Evolutionary conservation across 2,329 filamentous ascomycete genomes (phyloP), one percentile per base, ranked within the genome.

Genomic region (Arthroderma sp.): DNA sequence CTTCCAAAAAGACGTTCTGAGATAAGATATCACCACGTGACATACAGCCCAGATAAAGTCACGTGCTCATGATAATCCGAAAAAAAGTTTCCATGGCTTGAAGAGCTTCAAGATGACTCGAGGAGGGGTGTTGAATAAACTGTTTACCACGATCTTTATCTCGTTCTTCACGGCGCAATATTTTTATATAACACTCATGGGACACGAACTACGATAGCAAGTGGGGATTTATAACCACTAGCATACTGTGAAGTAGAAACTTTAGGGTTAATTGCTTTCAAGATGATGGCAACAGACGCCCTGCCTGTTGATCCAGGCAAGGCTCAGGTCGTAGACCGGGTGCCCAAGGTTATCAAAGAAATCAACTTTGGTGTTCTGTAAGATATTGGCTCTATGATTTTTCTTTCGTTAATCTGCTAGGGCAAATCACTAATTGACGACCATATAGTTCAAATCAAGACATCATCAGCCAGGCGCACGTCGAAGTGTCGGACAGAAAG

Each of bases 401-500:
- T n/a, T n/a, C n/a, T n/a, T n/a, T n/a, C n/a, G n/a, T n/a, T n/a
- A n/a, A n/a, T n/a, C n/a, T 49, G 21, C 25, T 33, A 19, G 44
- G 4, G 37, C 33, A 60, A 31, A 43, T 21, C 31, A 23, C 58
- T 55, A 33, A 58, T 38, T 11, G 54, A 52, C 21, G 17, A 15
- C 17, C 55, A 7, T 90, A 44, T 87, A 51, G 44, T 67, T 95
- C 91, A 25, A 90, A 88, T 66, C 87, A 95, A 69, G 89, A 97
- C 68, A 95, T 97, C 64, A 87, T 95, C 64, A 94, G 91, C 68
- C 93, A 98, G 73, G 90, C 87, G 61, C 90, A 96, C 58, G 81
- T 97, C 63, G 90, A 96, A 73, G 86, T 98, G 58, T 94, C 88
- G n/a, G 88, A 96, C 70, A 84, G 90, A 66, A 85, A 91, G 71